Base-by-base conservation (phyloP, 2,329 filamentous ascomycete genomes). In the Colletotrichum musae region DNA sequence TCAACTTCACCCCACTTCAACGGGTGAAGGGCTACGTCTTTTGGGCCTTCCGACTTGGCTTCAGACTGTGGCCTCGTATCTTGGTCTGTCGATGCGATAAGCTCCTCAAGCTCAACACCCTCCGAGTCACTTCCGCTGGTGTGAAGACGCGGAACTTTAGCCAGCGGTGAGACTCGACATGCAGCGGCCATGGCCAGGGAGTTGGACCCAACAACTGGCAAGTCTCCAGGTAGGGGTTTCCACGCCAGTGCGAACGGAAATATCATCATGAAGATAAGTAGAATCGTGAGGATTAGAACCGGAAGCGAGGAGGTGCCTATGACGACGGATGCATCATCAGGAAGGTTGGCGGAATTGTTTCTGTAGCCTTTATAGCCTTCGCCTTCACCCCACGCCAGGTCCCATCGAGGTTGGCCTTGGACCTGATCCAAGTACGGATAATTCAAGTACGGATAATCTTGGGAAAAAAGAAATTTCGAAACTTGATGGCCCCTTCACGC, bases 111-210 rank as follows among this genome's bases (percentile, higher is more conserved):
- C 58, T 53, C 48, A 5, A 18, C 43, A 7, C 10, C 48, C n/a
- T n/a, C 13, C 0, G 6, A 6, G 15, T 21, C 21, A 5, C 24
- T 21, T 4, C 13, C 2, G 28, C 18, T 2, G 21, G 2, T 10
- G 15, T 4, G 1, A 6, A 3, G 0, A 2, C 2, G 13, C 6
- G 48, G 48, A 2, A 53, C 39, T 2, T 53, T 61, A 2, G 48
- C 2, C 16, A 61, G 5, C 1, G 58, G 58, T 7, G 58, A 53
- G 15, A 45, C 32, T 28, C 36, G 48, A 16, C 58, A 45, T 32
- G 48, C 58, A 52, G 36, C 48, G 5, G 48, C 18, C 16, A 61
- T 45, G 4, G 48, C 48, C 21, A 28, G 9, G 5, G 58, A 52
- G 21, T 53, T 61, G 2, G 36, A 53, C 2, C 58, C 58, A 28